Conservation (phyloP, 345 rosid genomes). For the Psidium guajava region DNA sequence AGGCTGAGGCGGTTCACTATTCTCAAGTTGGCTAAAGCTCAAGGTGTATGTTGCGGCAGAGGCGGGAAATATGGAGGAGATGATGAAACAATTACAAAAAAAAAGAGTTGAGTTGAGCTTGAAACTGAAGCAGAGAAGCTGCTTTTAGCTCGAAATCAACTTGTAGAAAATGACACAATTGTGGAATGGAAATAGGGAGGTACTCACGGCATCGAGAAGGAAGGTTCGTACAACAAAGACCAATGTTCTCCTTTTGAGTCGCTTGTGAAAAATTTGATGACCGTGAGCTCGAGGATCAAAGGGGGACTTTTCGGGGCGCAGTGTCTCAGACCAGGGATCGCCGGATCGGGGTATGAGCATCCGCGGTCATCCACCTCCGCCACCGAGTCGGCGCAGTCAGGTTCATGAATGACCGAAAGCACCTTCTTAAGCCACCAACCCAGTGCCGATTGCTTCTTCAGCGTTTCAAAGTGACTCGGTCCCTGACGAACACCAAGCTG, state of each 20-base stretch:
- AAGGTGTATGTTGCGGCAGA: not conserved
- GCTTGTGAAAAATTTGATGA: slow-evolving; percentile 72
- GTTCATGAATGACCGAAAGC: slow-evolving; percentile 8
- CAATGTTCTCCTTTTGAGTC: slow-evolving; percentile 53
- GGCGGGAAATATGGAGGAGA: slow-evolving; percentile 41
- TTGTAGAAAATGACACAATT: slow-evolving; percentile 62
- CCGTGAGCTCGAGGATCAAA: too few relatives aligned
- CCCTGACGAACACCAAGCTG: not conserved
- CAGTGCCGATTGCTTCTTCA: not conserved
- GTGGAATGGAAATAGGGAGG: slow-evolving; percentile 74
- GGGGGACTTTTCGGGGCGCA: not conserved
- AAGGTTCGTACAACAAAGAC: slow-evolving; percentile 67
- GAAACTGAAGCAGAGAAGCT: slow-evolving; percentile 75
- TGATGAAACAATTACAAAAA: slow-evolving; percentile 34
- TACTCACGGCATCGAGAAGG: slow-evolving; percentile 67
- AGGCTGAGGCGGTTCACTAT: too few relatives aligned
- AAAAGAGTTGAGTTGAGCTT: slow-evolving; percentile 32
- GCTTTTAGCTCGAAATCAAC: slow-evolving; percentile 48
- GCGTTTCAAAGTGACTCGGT: not conserved
- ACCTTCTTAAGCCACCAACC: not conserved
- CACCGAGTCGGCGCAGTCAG: not conserved
- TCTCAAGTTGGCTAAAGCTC: too few relatives aligned
- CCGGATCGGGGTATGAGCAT: not conserved
- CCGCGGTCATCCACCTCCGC: not conserved
- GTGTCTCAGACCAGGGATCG: not conserved